Evolutionary conservation across 1,284 basidiomycete genomes (phyloP).

Genomic region (Apiotrichum brassicae): DNA sequence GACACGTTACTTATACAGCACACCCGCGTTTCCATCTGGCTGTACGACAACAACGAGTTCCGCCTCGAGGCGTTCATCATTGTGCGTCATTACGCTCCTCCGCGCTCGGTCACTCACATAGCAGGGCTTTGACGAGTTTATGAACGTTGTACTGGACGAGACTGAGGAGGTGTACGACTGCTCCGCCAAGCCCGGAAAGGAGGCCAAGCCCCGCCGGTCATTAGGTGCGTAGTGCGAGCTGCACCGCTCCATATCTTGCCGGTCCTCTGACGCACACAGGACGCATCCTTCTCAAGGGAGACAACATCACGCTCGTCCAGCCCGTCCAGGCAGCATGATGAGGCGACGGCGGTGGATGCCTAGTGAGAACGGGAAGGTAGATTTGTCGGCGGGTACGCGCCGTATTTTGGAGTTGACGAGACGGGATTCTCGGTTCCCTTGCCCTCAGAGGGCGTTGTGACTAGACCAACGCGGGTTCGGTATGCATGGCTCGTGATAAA

Average conservation of each 20-base stretch:
- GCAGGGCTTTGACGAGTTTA: constrained; percentile 99
- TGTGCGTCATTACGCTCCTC: constrained; percentile 54
- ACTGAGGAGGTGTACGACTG: constrained; percentile 89
- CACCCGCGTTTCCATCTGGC: constrained; percentile 84
- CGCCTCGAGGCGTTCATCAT: constrained; percentile 94
- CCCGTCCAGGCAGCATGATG: constrained; percentile 36
- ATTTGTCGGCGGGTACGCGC: too few relatives aligned
- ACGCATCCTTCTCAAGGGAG: constrained; percentile 87
- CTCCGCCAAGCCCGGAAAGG: constrained; percentile 71
- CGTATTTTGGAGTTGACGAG: too few relatives aligned
- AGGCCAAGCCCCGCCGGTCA: constrained; percentile 55
- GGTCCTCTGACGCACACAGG: constrained; percentile 54
- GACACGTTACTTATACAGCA: constrained; percentile 58
- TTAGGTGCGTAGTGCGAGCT: constrained; percentile 34
- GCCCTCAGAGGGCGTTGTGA: too few relatives aligned
- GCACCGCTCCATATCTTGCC: too few relatives aligned
- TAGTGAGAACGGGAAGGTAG: too few relatives aligned
- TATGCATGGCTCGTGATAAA: too few relatives aligned
- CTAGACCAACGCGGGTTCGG: too few relatives aligned
- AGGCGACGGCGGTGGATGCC: too few relatives aligned
- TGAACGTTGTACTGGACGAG: constrained; percentile 97
- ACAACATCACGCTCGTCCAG: constrained; percentile 93
- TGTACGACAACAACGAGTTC: constrained; percentile 97
- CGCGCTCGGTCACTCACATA: too few relatives aligned
- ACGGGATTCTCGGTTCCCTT: too few relatives aligned